Percentiles rank a stretch among this genome's conserved stretches.
Conservation (phyloP, 495 filamentous ascomycete genomes). For the Haplographium delicatum region DNA sequence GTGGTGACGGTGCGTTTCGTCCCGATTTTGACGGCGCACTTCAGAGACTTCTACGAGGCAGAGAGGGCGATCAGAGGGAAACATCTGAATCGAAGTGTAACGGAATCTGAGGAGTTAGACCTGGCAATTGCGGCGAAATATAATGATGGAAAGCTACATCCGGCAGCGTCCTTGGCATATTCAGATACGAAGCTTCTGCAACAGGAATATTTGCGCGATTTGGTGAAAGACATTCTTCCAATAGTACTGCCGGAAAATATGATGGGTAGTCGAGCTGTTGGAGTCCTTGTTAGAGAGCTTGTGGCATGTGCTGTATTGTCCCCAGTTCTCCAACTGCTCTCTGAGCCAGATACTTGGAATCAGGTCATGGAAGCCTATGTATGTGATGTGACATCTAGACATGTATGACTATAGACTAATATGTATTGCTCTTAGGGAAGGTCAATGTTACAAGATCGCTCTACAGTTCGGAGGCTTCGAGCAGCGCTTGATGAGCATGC, state of each 20-base stretch:
- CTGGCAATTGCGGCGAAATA: constrained; percentile 92
- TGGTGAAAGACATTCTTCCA: constrained; percentile 66
- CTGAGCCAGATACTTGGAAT: constrained; percentile 97
- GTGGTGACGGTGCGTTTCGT: constrained; percentile 74
- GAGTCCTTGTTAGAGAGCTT: constrained; percentile 77
- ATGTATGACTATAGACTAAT: constrained; percentile 4
- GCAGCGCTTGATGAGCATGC: constrained; percentile 94
- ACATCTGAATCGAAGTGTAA: constrained; percentile 81
- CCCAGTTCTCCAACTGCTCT: constrained; percentile 62
- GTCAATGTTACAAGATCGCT: constrained; percentile 87
- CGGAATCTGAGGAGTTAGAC: constrained; percentile 93
- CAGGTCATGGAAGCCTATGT: constrained; percentile 84
- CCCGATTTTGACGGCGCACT: constrained; percentile 84
- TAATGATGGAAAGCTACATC: constrained; percentile 80
- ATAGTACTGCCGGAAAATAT: constrained; percentile 67
- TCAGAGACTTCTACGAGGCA: constrained; percentile 85
- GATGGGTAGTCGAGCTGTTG: constrained; percentile 72
- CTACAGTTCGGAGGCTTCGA: constrained; percentile 87
- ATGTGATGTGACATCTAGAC: constrained; percentile 14
- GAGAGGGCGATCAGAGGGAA: constrained; percentile 82
- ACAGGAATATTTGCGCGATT: constrained; percentile 77
- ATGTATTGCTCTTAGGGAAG: constrained; percentile 59
- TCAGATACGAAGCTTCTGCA: constrained; percentile 77
- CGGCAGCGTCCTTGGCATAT: constrained; percentile 76
- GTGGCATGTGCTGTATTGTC: constrained; percentile 71